Evolutionary conservation across 768 basidiomycete species (phyloP).

Genomic region (Pleurotus cornucopiae): DNA sequence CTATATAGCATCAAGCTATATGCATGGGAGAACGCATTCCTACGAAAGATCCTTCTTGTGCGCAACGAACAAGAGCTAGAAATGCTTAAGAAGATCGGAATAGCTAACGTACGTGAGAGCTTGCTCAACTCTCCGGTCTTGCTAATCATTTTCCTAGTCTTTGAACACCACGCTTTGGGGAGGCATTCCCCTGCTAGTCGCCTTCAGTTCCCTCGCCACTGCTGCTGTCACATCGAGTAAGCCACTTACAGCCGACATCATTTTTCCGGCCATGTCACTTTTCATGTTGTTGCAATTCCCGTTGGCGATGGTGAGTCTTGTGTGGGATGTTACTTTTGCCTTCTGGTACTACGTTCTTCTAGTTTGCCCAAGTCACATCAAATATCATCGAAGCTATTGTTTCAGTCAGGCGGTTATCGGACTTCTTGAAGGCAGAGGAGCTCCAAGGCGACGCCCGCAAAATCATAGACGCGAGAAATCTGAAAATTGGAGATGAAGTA

Average conservation of each 20-base stretch:
- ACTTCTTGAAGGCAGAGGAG: constrained; percentile 75
- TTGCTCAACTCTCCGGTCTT: constrained; percentile 31
- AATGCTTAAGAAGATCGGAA: constrained; percentile 80
- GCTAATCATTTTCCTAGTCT: constrained; percentile 23
- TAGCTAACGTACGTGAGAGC: constrained; percentile 48
- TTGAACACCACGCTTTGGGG: constrained; percentile 45
- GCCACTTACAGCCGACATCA: constrained; percentile 84
- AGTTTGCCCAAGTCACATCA: constrained; percentile 71
- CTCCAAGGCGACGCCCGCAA: constrained; percentile 76
- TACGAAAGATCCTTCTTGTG: constrained; percentile 71
- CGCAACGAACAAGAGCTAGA: constrained; percentile 80
- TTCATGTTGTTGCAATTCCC: constrained; percentile 89
- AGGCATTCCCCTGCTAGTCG: constrained; percentile 65
- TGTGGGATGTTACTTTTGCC: background rate
- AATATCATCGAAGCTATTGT: constrained; percentile 86
- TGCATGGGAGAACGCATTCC: constrained; percentile 93
- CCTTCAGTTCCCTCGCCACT: constrained; percentile 77
- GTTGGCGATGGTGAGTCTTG: constrained; percentile 61
- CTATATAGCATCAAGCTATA: constrained; percentile 80
- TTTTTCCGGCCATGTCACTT: constrained; percentile 93
- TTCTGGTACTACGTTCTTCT: background rate
- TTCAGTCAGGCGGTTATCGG: constrained; percentile 72
- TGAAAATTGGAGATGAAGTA: constrained; percentile 61
- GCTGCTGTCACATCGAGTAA: constrained; percentile 56
- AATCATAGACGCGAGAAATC: constrained; percentile 34